These are phyloP conservation scores for Diversispora epigaea DNA, from an alignment of 192 early-diverging fungal species.

Conservation along the genomic window DNA sequence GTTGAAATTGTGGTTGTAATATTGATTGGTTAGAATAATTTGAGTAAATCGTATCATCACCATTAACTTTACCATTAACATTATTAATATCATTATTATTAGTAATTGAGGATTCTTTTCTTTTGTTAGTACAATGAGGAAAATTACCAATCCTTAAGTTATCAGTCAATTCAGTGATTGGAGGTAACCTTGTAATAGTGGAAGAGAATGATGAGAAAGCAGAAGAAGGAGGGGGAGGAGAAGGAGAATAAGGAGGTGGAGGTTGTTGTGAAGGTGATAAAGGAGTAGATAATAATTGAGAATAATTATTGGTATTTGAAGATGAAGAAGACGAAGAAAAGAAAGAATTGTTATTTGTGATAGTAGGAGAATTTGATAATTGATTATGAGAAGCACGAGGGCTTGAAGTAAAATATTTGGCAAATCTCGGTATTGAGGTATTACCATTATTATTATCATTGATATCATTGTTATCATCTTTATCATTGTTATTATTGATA, in stretches of 20 bases:
- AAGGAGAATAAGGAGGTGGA: too few species aligned
- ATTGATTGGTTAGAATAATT: too few species aligned
- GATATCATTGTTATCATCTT: background rate
- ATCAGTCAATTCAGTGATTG: background rate
- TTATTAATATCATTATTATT: background rate
- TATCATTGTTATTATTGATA: background rate
- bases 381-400: background rate
- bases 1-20: too few species aligned
- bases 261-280: too few species aligned
- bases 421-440: background rate
- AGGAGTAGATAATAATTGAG: background rate
- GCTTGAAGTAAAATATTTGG: conserved; percentile 6
- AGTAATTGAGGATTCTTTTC: background rate
- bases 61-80: too few species aligned
- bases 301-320: background rate
- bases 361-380: background rate
- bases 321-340: background rate
- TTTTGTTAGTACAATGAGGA: background rate
- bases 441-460: background rate
- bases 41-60: too few species aligned
- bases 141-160: background rate
- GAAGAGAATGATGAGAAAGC: too few species aligned
- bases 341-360: background rate
- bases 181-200: background rate
- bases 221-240: too few species aligned